Conservation (phyloP, 441 rosid genomes). For the Bruguiera hainesii region DNA sequence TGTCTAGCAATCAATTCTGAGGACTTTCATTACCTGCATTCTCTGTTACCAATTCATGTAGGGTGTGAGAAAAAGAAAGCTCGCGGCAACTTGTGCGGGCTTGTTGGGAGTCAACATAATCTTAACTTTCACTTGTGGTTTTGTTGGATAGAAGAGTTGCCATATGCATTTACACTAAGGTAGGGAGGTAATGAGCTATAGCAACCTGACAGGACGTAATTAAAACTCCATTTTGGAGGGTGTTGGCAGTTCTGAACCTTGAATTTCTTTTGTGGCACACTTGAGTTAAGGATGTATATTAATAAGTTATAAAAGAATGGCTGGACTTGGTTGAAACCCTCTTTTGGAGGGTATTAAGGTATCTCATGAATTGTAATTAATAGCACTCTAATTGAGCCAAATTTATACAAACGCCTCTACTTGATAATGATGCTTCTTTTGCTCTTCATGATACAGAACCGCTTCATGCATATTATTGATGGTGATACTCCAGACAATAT, state of each 20-base stretch:
- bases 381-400: too few species aligned
- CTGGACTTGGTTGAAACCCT: too few species aligned
- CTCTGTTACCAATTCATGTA: background rate
- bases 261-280: too few species aligned
- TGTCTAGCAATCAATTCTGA: background rate
- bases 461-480: background rate
- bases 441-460: background rate
- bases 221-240: background rate
- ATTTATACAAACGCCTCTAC: background rate
- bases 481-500: background rate
- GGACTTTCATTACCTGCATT: background rate
- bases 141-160: background rate
- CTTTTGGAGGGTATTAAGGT: too few species aligned
- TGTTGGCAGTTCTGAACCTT: background rate
- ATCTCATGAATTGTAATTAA: too few species aligned
- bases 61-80: background rate
- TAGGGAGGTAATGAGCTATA: background rate
- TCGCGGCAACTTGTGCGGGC: background rate
- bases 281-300: too few species aligned
- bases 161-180: background rate
- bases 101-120: background rate
- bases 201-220: slow-evolving; percentile 4
- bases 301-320: too few species aligned
- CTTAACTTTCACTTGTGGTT: background rate
- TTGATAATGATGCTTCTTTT: background rate